Evolutionary conservation across 768 basidiomycete species (phyloP), one percentile per base, ranked within the genome.

Genomic region (Pulveroboletus sp.): DNA sequence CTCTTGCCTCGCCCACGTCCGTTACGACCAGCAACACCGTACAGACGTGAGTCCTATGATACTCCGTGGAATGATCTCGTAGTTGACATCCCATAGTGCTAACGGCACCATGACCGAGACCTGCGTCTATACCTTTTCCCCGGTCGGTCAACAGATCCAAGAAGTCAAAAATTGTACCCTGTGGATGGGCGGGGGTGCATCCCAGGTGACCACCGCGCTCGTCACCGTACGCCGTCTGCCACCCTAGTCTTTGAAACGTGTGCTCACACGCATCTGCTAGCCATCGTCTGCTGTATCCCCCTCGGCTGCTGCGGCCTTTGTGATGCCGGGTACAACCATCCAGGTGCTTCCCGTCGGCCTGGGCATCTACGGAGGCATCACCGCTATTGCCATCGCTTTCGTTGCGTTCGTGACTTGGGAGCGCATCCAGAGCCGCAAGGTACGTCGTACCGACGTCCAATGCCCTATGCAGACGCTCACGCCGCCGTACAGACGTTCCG

Each of bases 401-500:
- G 87, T 94, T 49, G 85, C 80, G 43, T 72, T 91, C 65, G 90
- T 94, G 55, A 91, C 90, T 6, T 90, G 84, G 61, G 90, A 94
- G 74, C 80, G 93, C 40, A 82, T 89, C 21, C 87, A 85, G 68
- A 90, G 90, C 63, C 84, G 90, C 73, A 87, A 82, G 77, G 90
- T 88, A 50, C 47, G 78, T 48, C 21, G 5, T 24, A n/a, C n/a
- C 25, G 12, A 29, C 27, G 27, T 9, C 11, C 16, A 27, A 10
- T 6, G 5, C 19, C 9, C 8, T 71, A 23, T n/a, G 16, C 21
- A n/a, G 16, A 12, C 21, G 17, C 9, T 56, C 33, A 54, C 35
- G 43, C 41, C 21, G 9, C 56, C 42, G 17, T 52, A 32, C 54
- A 90, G 87, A 76, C 79, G 51, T 91, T 90, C 80, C 76, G 87